Conservation (phyloP, 2,329 filamentous ascomycete species). For the Cytospora piceicola region DNA sequence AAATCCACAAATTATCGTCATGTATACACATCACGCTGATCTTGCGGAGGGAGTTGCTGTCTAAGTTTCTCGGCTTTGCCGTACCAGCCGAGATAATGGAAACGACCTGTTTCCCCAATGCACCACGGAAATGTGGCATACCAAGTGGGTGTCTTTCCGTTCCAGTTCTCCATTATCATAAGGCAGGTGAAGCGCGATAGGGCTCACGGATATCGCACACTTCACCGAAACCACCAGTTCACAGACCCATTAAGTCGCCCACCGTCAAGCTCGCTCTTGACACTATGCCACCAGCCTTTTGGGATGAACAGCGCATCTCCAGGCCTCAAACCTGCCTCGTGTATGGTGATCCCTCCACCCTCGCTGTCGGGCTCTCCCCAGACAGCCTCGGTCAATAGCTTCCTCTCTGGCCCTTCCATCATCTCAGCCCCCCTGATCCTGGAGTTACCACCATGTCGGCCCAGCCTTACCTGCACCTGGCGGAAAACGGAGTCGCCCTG, state of each 20-base stretch:
- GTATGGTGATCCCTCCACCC: slow-evolving; percentile 33
- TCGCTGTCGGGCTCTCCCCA: slow-evolving; percentile 58
- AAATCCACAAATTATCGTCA: not conserved
- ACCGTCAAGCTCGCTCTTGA: slow-evolving; percentile 62
- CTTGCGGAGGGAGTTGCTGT: too few species aligned
- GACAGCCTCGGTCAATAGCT: slow-evolving; percentile 67
- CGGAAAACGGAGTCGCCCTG: slow-evolving; percentile 68
- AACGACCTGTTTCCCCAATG: too few species aligned
- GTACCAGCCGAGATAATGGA: too few species aligned
- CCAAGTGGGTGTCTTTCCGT: too few species aligned
- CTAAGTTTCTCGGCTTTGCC: too few species aligned
- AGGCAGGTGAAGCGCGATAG: not conserved
- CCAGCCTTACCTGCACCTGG: slow-evolving; percentile 48
- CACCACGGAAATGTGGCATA: too few species aligned
- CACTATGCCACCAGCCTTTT: slow-evolving; percentile 85
- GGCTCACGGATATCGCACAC: not conserved
- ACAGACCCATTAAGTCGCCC: slow-evolving; percentile 49
- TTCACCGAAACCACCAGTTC: slow-evolving; percentile 82
- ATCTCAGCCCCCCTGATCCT: slow-evolving; percentile 79
- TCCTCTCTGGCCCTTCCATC: slow-evolving; percentile 81
- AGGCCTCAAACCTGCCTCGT: slow-evolving; percentile 60
- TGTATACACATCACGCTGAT: not conserved
- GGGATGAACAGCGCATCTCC: slow-evolving; percentile 81
- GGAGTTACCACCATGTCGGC: slow-evolving; percentile 43
- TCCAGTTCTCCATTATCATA: too few species aligned